Evolutionary conservation across 2,329 filamentous ascomycete species (phyloP).

Genomic region (Ceratocystiopsis minuta): DNA sequence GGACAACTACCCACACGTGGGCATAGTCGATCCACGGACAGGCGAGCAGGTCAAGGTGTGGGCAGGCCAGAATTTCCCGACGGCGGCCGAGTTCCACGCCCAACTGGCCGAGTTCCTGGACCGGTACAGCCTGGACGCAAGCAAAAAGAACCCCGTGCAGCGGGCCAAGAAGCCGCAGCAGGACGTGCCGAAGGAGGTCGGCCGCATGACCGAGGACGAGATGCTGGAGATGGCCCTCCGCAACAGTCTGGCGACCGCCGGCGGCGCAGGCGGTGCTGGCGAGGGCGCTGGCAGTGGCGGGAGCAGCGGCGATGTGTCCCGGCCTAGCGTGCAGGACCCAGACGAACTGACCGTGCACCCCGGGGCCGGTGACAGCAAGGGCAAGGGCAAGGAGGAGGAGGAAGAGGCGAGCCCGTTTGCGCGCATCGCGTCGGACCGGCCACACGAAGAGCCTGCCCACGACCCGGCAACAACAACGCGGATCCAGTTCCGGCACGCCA

Average conservation of each 20-base stretch:
- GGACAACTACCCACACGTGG: constrained; percentile 90
- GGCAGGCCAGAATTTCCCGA: constrained; percentile 68
- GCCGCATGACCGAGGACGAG: constrained; percentile 88
- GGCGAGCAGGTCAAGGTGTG: constrained; percentile 95
- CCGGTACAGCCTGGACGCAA: constrained; percentile 73
- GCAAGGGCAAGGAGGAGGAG: constrained; percentile 28
- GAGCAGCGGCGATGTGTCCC: constrained; percentile 21
- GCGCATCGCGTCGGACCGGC: constrained; percentile 50
- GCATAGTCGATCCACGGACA: constrained; percentile 86
- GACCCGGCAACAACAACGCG: constrained; percentile 59
- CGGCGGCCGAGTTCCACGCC: constrained; percentile 59
- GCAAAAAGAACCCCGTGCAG: constrained; percentile 85
- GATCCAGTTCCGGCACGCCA: constrained; percentile 81
- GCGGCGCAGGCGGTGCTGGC: neutral
- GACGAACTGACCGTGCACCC: constrained; percentile 62
- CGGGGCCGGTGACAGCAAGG: constrained; percentile 19
- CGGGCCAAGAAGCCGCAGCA: constrained; percentile 57
- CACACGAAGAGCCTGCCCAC: constrained; percentile 54
- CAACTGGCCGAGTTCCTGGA: constrained; percentile 94
- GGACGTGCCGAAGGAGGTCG: constrained; percentile 46
- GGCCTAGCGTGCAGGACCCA: constrained; percentile 52
- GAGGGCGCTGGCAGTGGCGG: neutral
- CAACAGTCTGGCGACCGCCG: constrained; percentile 54
- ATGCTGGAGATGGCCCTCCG: constrained; percentile 89
- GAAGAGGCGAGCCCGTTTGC: constrained; percentile 32